Evolutionary conservation across 768 basidiomycete species (phyloP).

Genomic region (Grammothele lineata): DNA sequence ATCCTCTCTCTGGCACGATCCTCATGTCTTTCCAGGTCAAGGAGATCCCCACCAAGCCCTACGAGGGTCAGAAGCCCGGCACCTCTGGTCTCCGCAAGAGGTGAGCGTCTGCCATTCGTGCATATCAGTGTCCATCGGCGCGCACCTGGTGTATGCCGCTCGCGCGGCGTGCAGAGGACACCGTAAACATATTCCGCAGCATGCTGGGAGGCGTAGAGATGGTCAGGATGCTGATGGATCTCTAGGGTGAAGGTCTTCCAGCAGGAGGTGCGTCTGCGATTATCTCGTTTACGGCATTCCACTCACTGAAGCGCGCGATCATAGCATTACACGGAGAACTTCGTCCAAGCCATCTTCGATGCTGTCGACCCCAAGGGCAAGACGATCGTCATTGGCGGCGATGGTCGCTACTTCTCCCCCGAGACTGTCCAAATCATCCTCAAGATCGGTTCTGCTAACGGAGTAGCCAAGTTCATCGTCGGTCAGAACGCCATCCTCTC

Average conservation of each 20-base stretch:
- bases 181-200: too few relatives aligned
- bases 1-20: conserved; percentile 4
- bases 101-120: conserved; percentile 36
- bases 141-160: conserved; percentile 3
- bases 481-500: conserved; percentile 91
- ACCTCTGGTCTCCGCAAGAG: conserved; percentile 97
- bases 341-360: conserved; percentile 89
- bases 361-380: conserved; percentile 77
- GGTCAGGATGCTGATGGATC: conserved; percentile 9
- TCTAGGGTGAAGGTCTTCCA: conserved; percentile 96
- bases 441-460: conserved; percentile 91
- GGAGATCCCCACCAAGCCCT: conserved; percentile 79
- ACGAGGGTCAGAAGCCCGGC: conserved; percentile 94
- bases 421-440: conserved; percentile 90
- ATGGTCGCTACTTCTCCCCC: conserved; percentile 89
- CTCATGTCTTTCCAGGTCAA: conserved; percentile 47
- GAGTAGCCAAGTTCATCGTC: conserved; percentile 87
- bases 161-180: too few relatives aligned
- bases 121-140: conserved; percentile 15
- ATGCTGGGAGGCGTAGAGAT: too few relatives aligned
- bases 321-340: conserved; percentile 99
- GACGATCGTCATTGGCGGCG: conserved; percentile 94
- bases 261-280: conserved; percentile 60
- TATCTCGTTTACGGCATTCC: not conserved
- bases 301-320: conserved; percentile 18